These are phyloP conservation scores for Gaeumannomyces sp. DNA, from an alignment of 2,329 filamentous ascomycete genomes.

Conservation along the genomic window DNA sequence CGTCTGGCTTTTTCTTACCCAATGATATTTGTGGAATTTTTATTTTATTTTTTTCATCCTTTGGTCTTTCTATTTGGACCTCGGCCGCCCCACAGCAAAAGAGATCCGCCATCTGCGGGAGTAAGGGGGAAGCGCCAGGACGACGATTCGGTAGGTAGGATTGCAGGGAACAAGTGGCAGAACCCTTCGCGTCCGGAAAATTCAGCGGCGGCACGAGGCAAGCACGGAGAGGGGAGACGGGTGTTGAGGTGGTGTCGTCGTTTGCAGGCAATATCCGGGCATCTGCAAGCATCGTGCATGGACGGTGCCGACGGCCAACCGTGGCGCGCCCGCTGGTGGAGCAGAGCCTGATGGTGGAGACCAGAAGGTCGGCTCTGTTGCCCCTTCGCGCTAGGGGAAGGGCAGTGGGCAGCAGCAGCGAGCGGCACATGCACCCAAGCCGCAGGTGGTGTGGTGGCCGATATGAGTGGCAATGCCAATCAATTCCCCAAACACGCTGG, in stretches of 20 bases:
- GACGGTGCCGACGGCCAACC: neutral
- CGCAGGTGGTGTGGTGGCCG: neutral
- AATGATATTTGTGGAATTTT: neutral
- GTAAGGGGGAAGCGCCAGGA: neutral
- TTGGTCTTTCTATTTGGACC: neutral
- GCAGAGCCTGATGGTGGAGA: neutral
- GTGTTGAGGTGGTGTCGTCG: neutral
- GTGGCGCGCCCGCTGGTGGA: neutral
- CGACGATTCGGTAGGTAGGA: neutral
- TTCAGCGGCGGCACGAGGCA: too few species aligned
- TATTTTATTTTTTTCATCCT: neutral
- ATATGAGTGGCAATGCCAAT: neutral
- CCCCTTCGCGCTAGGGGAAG: neutral
- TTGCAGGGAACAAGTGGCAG: too few species aligned
- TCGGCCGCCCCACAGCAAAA: neutral
- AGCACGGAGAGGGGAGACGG: too few species aligned
- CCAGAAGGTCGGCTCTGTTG: too few species aligned
- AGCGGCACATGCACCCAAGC: neutral
- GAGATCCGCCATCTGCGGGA: neutral
- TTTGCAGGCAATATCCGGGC: neutral
- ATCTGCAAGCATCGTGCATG: neutral
- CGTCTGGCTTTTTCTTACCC: too few species aligned
- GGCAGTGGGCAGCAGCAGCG: neutral
- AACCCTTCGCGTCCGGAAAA: too few species aligned
- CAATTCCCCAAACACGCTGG: too few species aligned